Base-by-base conservation (phyloP, 805 yeast genomes). In the Tetrapisispora namnaoensis region DNA sequence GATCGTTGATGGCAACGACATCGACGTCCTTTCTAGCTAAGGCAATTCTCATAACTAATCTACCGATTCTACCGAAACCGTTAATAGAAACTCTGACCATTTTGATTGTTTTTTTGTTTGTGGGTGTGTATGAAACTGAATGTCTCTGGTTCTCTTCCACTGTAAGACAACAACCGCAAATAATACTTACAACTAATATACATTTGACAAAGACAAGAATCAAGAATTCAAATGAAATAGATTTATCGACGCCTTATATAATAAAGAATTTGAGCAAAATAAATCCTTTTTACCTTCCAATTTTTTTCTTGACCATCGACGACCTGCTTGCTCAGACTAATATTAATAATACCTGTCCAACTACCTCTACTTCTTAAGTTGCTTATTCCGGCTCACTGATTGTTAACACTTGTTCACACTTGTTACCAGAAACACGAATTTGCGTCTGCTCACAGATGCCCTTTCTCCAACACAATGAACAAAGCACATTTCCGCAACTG, bases 41-140 rank as follows among this genome's bases (percentile, higher is more conserved):
- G 55, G 82, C 83, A 55, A 79, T 70, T 78, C 85, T 78, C 62
- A 78, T 66, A 55, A 79, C 85, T 61, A 79, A 73, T 73, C 85
- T 77, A 63, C 85, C 85, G 65, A 79, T 79, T 73, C 85, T 76
- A 66, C 85, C 85, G 77, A 79, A 79, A 62, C 85, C 85, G 77
- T 79, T 79, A 68, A 80, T 79, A 70, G 85, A 82, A 70, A 80
- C 73, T 52, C 61, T 63, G 50, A 62, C 62, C 64, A 60, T 62
- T 53, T 51, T 58, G 42, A 40, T 44, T 49, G 11, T 40, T 37
- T 30, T 17, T 42, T 42, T 46, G 47, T 48, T 45, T 52, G 45
- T 48, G 24, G 47, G 39, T 36, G 46, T 37, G 39, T 42, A 24
- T 44, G 46, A 48, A 50, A 50, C 54, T 47, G 21, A 38, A 36